phyloP scores from a whole-genome alignment of 1,284 basidiomycete genomes.

The Pseudozyma sp. region DNA sequence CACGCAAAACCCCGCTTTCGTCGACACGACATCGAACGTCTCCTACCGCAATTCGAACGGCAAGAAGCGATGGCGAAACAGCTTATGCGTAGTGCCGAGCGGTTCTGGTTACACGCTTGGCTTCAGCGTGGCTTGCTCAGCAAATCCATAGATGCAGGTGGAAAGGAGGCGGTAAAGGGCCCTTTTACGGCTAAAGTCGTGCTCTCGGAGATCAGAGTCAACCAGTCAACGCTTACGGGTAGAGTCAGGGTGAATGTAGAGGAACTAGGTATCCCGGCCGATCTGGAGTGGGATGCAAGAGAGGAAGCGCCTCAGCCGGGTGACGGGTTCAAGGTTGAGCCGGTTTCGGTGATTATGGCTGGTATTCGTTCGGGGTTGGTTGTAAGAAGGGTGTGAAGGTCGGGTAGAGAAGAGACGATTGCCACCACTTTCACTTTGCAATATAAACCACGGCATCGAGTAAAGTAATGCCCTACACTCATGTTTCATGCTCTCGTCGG shows the following conservation, averaged over 20 bases:
- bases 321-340: conserved; percentile 21
- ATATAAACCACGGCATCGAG: background rate
- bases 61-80: conserved; percentile 46
- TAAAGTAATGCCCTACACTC: no score
- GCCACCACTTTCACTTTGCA: background rate
- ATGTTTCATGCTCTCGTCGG: no score
- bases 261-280: conserved; percentile 37
- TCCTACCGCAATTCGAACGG: conserved; percentile 46
- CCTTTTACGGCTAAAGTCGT: conserved; percentile 34
- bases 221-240: conserved; percentile 17
- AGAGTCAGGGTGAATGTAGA: conserved; percentile 42
- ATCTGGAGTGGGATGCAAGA: conserved; percentile 35
- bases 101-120: conserved; percentile 45
- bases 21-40: conserved; percentile 6
- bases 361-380: conserved; percentile 31
- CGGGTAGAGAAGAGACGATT: background rate
- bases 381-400: conserved; percentile 10
- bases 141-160: background rate
- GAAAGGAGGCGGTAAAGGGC: conserved; percentile 4
- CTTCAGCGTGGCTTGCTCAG: conserved; percentile 28
- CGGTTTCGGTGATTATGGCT: conserved; percentile 25
- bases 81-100: conserved; percentile 29
- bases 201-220: conserved; percentile 42
- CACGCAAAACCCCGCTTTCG: conserved; percentile 12
- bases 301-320: conserved; percentile 18